Evolutionary conservation across 768 basidiomycete genomes (phyloP).

Genomic region (Rubroboletus satanas): DNA sequence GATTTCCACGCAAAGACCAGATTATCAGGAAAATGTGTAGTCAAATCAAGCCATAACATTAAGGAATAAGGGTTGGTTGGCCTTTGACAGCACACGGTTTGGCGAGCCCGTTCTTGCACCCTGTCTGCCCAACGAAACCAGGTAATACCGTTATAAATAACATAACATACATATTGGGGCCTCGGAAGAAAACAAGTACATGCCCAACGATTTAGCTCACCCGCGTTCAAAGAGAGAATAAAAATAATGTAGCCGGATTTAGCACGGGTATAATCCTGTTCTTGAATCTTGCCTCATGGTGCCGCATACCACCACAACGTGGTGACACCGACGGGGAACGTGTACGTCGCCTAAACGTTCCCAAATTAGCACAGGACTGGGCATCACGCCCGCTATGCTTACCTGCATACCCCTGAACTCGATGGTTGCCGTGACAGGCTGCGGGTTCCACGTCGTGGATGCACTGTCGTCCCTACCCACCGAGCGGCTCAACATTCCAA

Average conservation of each 20-base stretch:
- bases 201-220: background rate
- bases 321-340: slow-evolving; percentile 74
- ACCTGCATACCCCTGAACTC: slow-evolving; percentile 62
- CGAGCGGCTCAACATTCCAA: background rate
- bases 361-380: background rate
- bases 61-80: no score
- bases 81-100: no score
- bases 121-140: no score
- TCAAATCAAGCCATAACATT: no score
- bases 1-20: no score
- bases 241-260: background rate
- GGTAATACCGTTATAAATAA: background rate
- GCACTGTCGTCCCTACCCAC: slow-evolving; percentile 43
- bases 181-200: background rate
- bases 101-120: no score
- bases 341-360: slow-evolving; percentile 52
- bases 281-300: slow-evolving; percentile 3
- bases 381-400: slow-evolving; percentile 7
- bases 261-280: background rate
- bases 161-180: background rate
- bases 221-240: background rate
- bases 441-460: slow-evolving; percentile 51
- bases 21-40: no score
- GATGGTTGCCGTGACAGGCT: slow-evolving; percentile 54
- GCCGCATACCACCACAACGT: slow-evolving; percentile 50